phyloP scores from a whole-genome alignment of 305 asterid genomes.

The Fraxinus paxiana region DNA sequence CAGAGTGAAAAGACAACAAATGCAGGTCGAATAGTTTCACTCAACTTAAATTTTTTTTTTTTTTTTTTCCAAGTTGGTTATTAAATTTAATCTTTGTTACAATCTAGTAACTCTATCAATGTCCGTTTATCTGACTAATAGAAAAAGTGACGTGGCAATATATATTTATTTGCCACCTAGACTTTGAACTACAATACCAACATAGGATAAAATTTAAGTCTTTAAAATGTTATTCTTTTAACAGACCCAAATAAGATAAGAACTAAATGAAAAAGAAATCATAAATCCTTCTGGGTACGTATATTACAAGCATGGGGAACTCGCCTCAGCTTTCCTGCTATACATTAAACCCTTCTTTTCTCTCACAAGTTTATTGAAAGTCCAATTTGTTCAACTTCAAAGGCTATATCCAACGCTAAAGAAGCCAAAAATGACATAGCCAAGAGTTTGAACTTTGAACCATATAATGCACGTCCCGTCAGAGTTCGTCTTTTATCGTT shows the following conservation, averaged over 20 bases:
- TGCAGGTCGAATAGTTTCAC: not conserved
- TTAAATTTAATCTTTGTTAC: not conserved
- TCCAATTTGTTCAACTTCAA: not conserved
- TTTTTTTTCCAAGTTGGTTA: not conserved
- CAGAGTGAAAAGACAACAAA: not conserved
- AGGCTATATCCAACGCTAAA: not conserved
- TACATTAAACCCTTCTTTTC: not conserved
- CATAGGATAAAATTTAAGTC: not conserved
- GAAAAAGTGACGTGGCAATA: not conserved
- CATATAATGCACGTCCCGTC: not conserved
- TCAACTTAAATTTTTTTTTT: not conserved
- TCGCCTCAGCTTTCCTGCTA: not conserved
- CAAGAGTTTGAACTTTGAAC: not conserved
- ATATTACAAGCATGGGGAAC: not conserved
- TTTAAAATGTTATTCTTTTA: not conserved
- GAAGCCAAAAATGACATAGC: not conserved
- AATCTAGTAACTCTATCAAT: not conserved
- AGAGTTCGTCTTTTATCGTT: not conserved
- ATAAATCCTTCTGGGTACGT: not conserved
- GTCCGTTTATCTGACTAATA: not conserved
- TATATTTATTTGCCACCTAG: not conserved
- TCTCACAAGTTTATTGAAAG: not conserved
- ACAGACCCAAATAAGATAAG: not conserved
- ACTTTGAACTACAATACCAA: not conserved
- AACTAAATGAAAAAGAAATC: not conserved